Evolutionary conservation across 2,329 filamentous ascomycete species (phyloP), one percentile per base, ranked within the genome.

Genomic region (Coniosporium tulheliwenetii): DNA sequence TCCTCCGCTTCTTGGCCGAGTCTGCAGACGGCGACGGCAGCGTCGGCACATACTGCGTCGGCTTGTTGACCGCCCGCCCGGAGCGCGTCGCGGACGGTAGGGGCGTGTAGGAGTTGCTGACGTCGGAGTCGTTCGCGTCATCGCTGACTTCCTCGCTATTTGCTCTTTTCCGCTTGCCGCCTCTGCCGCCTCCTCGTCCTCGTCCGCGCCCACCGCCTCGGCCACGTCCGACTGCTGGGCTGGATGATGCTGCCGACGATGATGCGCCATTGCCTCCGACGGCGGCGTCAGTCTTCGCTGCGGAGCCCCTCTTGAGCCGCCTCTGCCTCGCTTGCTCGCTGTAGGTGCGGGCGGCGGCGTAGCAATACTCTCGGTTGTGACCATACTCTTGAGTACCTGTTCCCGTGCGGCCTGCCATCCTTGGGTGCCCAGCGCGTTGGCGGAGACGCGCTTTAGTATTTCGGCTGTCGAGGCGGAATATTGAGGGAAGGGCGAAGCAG

Each of bases 71-170:
- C 43, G 79, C 75, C 45, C 83, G 73, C 32, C 83, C 83, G 14
- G 81, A 87, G 53, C 85, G 83, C 8, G 82, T 86, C 53, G 73
- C 77, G 29, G 76, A 82, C 3, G 73, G 70, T 13, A 73, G 63
- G 14, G 69, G 67, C 8, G 71, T 71, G 46, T 72, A 67, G 38
- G 67, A 61, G 39, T 53, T 51, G 14, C 60, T 63, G 37, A 60
- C 55, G 40, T 62, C 59, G 8, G 60, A 62, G 39, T 60, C 58
- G 43, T 49, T 43, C 45, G 19, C 19, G 19, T 26, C 46, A 10
- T 57, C 55, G 34, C 51, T 50, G 30, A 51, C 37, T 13, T 33
- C 46, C 13, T 53, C 50, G 31, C 42, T 41, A 10, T 38, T 37
- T 38, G 44, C 45, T 29, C 45, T 40, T 43, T 60, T 61, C 36